Evolutionary conservation across 345 rosid species (phyloP), one percentile per base, ranked within the genome.

Genomic region (Heritiera fomes): DNA sequence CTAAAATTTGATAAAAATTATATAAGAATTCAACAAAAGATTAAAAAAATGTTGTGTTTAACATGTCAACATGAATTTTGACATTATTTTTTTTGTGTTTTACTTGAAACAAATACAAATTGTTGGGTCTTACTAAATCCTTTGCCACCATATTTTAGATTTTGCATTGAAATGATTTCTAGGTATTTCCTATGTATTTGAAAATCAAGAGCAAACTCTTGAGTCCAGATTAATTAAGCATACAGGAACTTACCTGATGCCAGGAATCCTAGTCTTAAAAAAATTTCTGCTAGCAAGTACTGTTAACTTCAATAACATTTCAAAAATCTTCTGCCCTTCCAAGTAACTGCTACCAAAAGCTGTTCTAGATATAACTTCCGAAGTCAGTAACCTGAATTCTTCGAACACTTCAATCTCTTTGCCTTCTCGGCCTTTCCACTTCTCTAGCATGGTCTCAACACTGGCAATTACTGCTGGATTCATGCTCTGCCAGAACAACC

Each of bases 261-360:
- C 73, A 9, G 87, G 90, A 83, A 84, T 18, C 77, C 8, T 43
- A 14, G 53, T 20, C 3, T 46, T 75, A 46, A 3, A 43, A 12
- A 14, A 3, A 75, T 61, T 75, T 20, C 53, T 75, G 67, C 5
- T 7, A 2, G 64, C 50, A 10, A 75, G 30, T 11, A 58, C 17
- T 43, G 55, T 12, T 17, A 75, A 41, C 72, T 40, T 68, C 41
- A 28, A 73, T 34, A 89, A 46, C 89, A 79, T 83, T 10, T 76
- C 73, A 18, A 66, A 66, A 34, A 66, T 41, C 66, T 75, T 75
- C 66, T 75, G 38, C 56, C 77, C 68, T 7, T 66, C 71, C 69
- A 71, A 18, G 17, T 86, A 86, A 60, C 83, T 84, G 67, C 89
- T 86, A 55, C 89, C 89, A 64, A 87, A 88, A 4, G 88, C 86